A percentile compares a stretch with the other conserved stretches of the same genome.
Conservation (phyloP, 352 stramenopile genomes). For the Salisapilia sapeloensis region DNA sequence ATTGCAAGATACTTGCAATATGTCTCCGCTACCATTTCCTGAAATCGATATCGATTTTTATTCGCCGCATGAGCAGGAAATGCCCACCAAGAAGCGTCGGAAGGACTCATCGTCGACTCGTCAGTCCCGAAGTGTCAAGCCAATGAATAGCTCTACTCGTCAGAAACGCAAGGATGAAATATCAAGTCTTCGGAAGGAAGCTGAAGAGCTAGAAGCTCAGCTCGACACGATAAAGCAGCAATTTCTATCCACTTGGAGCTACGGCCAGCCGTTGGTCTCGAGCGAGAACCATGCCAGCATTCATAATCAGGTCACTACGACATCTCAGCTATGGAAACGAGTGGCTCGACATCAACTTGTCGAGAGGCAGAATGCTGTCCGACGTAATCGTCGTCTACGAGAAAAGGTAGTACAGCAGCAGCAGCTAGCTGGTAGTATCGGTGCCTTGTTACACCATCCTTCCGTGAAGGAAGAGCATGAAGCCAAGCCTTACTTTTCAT, state of each 20-base stretch:
- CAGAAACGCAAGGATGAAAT: constrained; percentile 37
- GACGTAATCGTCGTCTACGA: constrained; percentile 10
- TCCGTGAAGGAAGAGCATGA: too few species aligned
- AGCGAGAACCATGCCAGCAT: neutral
- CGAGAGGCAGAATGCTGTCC: constrained; percentile 9
- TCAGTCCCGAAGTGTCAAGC: constrained; percentile 2
- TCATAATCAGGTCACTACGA: constrained; percentile 4
- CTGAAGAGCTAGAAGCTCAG: constrained; percentile 18
- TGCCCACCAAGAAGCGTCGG: neutral
- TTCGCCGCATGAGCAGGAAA: neutral
- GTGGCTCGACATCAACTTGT: constrained; percentile 11
- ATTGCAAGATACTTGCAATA: too few species aligned
- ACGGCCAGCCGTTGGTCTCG: too few species aligned
- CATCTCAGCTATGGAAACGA: constrained; percentile 8
- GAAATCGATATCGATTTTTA: neutral
- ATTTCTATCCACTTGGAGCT: too few species aligned
- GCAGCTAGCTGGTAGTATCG: constrained; percentile 25
- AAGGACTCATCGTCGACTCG: neutral
- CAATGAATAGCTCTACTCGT: constrained; percentile 31
- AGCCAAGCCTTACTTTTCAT: too few species aligned
- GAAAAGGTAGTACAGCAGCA: constrained; percentile 17
- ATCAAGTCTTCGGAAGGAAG: constrained; percentile 22
- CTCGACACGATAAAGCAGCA: constrained; percentile 5
- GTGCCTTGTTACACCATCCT: constrained; percentile 1
- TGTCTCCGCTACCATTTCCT: neutral